These are phyloP conservation scores for Xerocomellus intermedius DNA, from an alignment of 768 basidiomycete species.

Conservation along the genomic window DNA sequence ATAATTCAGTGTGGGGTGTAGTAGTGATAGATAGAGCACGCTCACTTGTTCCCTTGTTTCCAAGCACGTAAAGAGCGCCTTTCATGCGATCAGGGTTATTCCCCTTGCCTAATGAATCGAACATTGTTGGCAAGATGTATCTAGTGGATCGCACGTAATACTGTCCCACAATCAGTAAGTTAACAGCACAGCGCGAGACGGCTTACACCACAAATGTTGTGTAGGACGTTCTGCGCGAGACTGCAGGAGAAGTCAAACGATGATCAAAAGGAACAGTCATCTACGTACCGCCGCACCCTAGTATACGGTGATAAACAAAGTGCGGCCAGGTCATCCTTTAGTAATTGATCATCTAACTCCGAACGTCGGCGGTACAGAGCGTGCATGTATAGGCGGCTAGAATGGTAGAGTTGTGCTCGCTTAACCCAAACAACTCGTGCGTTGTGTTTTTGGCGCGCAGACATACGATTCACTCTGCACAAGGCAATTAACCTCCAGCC, in stretches of 20 bases:
- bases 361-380: constrained; percentile 72
- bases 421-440: constrained; percentile 72
- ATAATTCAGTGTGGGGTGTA: constrained; percentile 9
- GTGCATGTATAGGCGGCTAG: constrained; percentile 73
- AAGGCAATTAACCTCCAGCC: neutral
- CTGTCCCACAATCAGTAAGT: constrained; percentile 34
- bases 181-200: neutral
- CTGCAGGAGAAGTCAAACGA: constrained; percentile 34
- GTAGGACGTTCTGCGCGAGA: constrained; percentile 65
- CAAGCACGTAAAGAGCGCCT: constrained; percentile 81
- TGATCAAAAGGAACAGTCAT: neutral
- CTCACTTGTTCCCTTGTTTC: constrained; percentile 69
- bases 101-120: constrained; percentile 64
- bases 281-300: constrained; percentile 63
- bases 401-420: constrained; percentile 77
- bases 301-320: constrained; percentile 80
- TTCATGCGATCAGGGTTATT: constrained; percentile 94
- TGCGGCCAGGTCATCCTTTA: constrained; percentile 62
- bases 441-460: constrained; percentile 71
- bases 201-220: constrained; percentile 63
- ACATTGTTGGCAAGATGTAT: constrained; percentile 57
- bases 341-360: constrained; percentile 66
- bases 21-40: constrained; percentile 1
- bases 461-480: constrained; percentile 60
- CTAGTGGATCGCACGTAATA: constrained; percentile 72